Percentiles rank a stretch among this genome's conserved stretches.
Conservation (phyloP, 129 eudicot genomes). For the Cynara cardunculus region DNA sequence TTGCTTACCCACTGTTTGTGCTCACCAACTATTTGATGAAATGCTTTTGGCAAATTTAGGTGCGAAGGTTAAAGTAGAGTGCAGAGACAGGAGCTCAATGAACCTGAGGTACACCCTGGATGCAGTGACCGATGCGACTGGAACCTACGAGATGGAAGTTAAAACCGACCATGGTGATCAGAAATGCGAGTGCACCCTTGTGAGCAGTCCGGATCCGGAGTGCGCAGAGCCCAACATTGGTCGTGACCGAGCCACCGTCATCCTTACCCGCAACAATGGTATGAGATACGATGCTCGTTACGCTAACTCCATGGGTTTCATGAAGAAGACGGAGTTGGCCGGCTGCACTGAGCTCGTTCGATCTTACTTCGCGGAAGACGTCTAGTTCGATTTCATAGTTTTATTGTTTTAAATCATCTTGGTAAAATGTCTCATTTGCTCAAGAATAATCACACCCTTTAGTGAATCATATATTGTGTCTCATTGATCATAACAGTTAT, state of each 20-base stretch:
- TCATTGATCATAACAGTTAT: no score
- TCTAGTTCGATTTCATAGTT: constrained; percentile 1
- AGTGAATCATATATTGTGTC: background rate
- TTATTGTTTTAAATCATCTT: constrained; percentile 6
- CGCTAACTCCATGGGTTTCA: constrained; percentile 62
- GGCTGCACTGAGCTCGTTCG: constrained; percentile 36
- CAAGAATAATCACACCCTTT: constrained; percentile 21
- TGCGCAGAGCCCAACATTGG: constrained; percentile 38
- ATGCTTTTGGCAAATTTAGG: constrained; percentile 25
- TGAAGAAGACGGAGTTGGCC: constrained; percentile 23
- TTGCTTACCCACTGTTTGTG: background rate
- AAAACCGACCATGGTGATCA: constrained; percentile 44
- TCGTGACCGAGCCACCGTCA: constrained; percentile 47
- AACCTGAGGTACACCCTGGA: constrained; percentile 27
- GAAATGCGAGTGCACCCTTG: constrained; percentile 45
- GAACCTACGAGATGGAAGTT: constrained; percentile 44
- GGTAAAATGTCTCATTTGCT: constrained; percentile 35
- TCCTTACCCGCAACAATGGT: constrained; percentile 58
- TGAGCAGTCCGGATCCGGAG: constrained; percentile 44
- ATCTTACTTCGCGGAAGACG: constrained; percentile 32
- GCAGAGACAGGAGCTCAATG: constrained; percentile 31
- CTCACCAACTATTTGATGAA: background rate
- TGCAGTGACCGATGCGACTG: constrained; percentile 41
- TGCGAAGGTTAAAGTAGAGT: constrained; percentile 58
- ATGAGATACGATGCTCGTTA: constrained; percentile 30